Evolutionary conservation across 2,329 filamentous ascomycete species (phyloP).

Genomic region (Microcyclosporella mali): DNA sequence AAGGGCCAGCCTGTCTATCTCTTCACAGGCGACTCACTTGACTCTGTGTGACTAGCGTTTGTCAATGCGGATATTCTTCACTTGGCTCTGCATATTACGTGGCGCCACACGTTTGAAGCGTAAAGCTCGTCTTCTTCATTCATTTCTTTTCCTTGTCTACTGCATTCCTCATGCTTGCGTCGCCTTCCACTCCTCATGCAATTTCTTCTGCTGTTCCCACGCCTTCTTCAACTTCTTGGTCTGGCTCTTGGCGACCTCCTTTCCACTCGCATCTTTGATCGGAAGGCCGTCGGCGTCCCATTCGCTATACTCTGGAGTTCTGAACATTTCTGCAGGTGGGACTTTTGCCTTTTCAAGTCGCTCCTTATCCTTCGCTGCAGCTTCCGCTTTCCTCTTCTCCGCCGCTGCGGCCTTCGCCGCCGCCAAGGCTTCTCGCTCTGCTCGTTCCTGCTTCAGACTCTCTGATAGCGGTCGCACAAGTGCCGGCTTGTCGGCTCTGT

Average conservation of each 20-base stretch:
- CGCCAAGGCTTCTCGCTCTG: slow-evolving; percentile 50
- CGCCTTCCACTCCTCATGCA: slow-evolving; percentile 56
- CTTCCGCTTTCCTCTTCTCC: slow-evolving; percentile 48
- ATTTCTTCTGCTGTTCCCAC: slow-evolving; percentile 85
- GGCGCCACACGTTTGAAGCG: too few relatives aligned
- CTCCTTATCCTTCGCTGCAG: slow-evolving; percentile 43
- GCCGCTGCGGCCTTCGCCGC: slow-evolving; percentile 42
- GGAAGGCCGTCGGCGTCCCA: slow-evolving; percentile 84
- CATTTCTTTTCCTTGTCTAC: not conserved
- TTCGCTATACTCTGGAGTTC: slow-evolving; percentile 53
- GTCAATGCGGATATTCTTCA: too few relatives aligned
- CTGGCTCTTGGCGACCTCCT: slow-evolving; percentile 72
- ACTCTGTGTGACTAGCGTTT: too few relatives aligned
- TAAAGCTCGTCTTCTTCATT: not conserved
- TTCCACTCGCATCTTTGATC: slow-evolving; percentile 67
- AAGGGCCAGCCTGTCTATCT: too few relatives aligned
- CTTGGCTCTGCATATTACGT: too few relatives aligned
- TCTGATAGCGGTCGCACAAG: slow-evolving; percentile 62
- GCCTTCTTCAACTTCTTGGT: slow-evolving; percentile 80
- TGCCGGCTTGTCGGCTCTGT: slow-evolving; percentile 62
- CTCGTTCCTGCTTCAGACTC: slow-evolving; percentile 45
- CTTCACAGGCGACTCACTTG: too few relatives aligned
- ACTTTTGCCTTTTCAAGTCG: slow-evolving; percentile 52
- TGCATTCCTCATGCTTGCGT: slow-evolving; percentile 1
- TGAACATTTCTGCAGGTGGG: slow-evolving; percentile 54